A percentile compares a stretch with the other conserved stretches of the same genome.
Evolutionary conservation across 805 yeast genomes (phyloP).

Genomic region (Metschnikowia koreensis): DNA sequence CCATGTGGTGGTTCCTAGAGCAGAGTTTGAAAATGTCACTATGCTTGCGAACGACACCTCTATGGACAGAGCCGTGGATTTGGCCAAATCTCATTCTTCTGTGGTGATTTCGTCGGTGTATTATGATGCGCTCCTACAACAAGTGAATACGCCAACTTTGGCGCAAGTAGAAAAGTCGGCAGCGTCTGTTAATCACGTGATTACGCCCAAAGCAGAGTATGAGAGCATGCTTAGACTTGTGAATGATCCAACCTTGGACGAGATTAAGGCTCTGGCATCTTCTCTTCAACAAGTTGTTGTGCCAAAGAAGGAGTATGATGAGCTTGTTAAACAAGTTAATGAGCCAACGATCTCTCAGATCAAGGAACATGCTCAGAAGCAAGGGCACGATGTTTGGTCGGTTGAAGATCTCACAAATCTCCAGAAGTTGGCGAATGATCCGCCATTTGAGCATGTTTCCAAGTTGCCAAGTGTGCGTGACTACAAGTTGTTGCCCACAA

Average conservation of each 20-base stretch:
- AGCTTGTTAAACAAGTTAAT: constrained; percentile 4
- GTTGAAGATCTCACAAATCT: constrained; percentile 5
- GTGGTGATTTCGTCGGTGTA: constrained; percentile 32
- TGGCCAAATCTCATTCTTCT: constrained; percentile 32
- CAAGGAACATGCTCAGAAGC: constrained; percentile 5
- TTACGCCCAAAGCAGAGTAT: constrained; percentile 15
- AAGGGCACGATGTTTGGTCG: constrained; percentile 3
- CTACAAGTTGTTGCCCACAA: neutral
- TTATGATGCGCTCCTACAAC: constrained; percentile 18
- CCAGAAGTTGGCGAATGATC: constrained; percentile 6
- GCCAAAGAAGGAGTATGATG: constrained; percentile 8
- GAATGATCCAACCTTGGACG: constrained; percentile 20
- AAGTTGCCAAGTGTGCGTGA: constrained; percentile 2
- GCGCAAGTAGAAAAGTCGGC: constrained; percentile 20
- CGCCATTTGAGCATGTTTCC: constrained; percentile 13
- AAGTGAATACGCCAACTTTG: constrained; percentile 17
- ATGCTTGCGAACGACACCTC: constrained; percentile 1
- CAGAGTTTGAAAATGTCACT: constrained; percentile 5
- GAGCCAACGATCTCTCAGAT: constrained; percentile 10
- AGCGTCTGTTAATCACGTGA: constrained; percentile 14
- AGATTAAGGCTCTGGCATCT: constrained; percentile 17
- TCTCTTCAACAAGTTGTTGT: constrained; percentile 13
- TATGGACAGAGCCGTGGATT: constrained; percentile 11
- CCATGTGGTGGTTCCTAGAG: constrained; percentile 2
- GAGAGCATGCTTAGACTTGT: constrained; percentile 4